Evolutionary conservation across 495 filamentous ascomycete genomes (phyloP), one percentile per base, ranked within the genome.

Genomic region (Lindgomyces ingoldianus): DNA sequence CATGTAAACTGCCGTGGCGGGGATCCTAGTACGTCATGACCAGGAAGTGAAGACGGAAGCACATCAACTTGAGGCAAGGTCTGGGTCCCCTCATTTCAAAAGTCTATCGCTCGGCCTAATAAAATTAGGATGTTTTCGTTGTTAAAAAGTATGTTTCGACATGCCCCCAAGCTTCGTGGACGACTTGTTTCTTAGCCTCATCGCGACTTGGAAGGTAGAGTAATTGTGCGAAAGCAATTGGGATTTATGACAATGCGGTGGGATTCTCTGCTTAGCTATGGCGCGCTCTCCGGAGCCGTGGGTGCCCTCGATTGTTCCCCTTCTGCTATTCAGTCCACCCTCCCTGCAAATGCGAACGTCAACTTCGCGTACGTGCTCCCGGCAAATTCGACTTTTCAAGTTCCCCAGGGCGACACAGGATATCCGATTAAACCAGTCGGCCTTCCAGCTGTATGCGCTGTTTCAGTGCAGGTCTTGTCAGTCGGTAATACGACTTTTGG

Each of bases 391-490:
- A 83, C 78, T 22, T 67, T 85, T n/a, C 69, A 76, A 3, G 69
- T 85, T 48, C 70, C 78, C 12, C 75, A 80, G 60, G 78, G 80
- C 45, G 74, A 78, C 36, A 54, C 79, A 1, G 77, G 73, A 79
- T 85, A 60, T 50, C 69, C 27, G 42, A 67, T 22, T 77, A 87
- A 66, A 25, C 82, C 1, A 85, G 84, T 70, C 80, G 85, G n/a
- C 68, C 86, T 48, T 78, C 81, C 36, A 0, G 79, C 79, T 86
- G 70, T 77, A 74, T 42, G 79, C 85, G 19, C 63, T 75, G 4
- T 87, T 82, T 2, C 62, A 12, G 55, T 60, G 11, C 62, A 65
- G 29, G 55, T 85, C 80, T 19, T 70, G 77, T 58, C 75, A 70
- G 50, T 84, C 80, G 41, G 74, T 77, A 45, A 81, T 84, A 45